These are phyloP conservation scores for Bifiguratus adelaidae DNA, from an alignment of 192 early-diverging fungal species.

Conservation along the genomic window DNA sequence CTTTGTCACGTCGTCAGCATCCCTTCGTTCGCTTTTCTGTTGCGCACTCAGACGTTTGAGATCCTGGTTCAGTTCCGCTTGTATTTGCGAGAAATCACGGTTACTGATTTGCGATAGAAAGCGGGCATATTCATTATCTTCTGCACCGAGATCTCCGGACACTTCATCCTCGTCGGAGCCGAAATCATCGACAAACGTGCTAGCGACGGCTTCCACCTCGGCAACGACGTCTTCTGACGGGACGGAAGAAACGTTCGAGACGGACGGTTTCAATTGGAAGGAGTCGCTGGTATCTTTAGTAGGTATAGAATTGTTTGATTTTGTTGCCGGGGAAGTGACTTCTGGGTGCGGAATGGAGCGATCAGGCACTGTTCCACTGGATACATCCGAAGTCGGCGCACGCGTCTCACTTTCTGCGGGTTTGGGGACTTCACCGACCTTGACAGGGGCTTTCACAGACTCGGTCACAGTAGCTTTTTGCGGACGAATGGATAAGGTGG, in stretches of 20 bases:
- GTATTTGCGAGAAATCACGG: slow-evolving; percentile 25
- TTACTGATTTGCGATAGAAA: slow-evolving; percentile 42
- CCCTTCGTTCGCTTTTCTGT: slow-evolving; percentile 40
- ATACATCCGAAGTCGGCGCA: no score
- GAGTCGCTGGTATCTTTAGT: no score
- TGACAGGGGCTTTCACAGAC: no score
- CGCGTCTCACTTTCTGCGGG: no score
- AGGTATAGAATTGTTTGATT: no score
- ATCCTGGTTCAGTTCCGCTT: slow-evolving; percentile 35
- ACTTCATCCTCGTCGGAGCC: slow-evolving; percentile 19
- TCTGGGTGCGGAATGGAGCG: no score
- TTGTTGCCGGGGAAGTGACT: no score
- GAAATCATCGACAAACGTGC: slow-evolving; percentile 1
- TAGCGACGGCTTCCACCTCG: background rate
- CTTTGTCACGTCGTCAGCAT: slow-evolving; percentile 51
- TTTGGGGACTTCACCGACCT: no score
- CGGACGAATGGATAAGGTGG: no score
- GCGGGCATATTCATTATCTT: slow-evolving; percentile 53
- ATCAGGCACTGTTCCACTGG: no score
- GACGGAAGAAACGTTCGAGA: background rate
- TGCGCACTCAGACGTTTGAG: slow-evolving; percentile 34
- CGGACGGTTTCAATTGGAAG: no score
- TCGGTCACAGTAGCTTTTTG: no score
- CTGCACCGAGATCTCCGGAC: slow-evolving; percentile 7
- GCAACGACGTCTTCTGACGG: background rate